Evolutionary conservation across 1,284 basidiomycete species (phyloP), one percentile per base, ranked within the genome.

Genomic region (Ustilago cynodontis): DNA sequence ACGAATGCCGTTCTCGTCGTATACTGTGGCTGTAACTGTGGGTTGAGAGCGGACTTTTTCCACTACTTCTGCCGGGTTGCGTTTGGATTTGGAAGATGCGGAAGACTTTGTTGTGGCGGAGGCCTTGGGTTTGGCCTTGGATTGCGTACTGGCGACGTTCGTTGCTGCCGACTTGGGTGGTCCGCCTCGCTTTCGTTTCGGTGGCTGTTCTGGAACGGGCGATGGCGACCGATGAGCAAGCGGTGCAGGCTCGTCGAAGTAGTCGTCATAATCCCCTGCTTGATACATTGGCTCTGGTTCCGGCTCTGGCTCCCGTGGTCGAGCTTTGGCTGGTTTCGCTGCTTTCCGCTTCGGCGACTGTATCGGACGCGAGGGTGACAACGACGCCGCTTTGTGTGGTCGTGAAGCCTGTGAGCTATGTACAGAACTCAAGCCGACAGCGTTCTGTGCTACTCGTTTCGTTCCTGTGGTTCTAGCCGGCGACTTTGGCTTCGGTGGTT

Each of bases 1-100:
- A 9, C 95, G 91, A 3, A 93, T 88, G 33, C 93, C 93, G 20
- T 91, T 88, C 9, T 81, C 80, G 65, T 80, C 76, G 41, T 62
- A 54, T n/a, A 60, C 71, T 24, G 65, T 66, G 20, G 63, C 62
- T 20, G 56, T 57, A 9, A 71, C 64, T 41, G 51, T 54, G 16
- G 55, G 33, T 33, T 61, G 67, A 1, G 67, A 58, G 1, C 56
- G 73, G 41, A 81, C 70, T 29, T 50, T 59, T 26, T 81, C 63
- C 1, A 77, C 69, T 14, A 73, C 59, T 50, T 69, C 65, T 14
- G 56, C 43, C 33, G 55, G 59, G 65, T 64, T 62, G 37, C 35
- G 55, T 59, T 56, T 69, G 56, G 49, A 29, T 62, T 67, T 71
- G 24, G 63, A 52, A 54, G 43, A 43, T 43, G 41, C 2, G 41